Conservation (phyloP, 768 basidiomycete genomes). For the Rhizopogon salebrosus region DNA sequence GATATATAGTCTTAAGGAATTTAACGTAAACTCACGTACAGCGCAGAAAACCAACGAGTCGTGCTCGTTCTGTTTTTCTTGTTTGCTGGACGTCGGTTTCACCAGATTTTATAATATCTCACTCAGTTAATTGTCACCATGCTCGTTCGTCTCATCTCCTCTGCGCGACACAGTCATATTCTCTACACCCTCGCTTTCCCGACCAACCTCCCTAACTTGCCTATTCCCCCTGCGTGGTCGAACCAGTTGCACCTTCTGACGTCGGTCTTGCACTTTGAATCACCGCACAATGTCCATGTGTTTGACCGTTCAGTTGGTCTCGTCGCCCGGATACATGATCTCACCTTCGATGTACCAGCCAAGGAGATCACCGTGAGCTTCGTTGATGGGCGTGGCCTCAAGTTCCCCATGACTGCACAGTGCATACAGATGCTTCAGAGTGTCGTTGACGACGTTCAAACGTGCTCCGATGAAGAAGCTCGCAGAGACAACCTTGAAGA, state of each 20-base stretch:
- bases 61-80: conserved; percentile 8
- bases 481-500: conserved; percentile 26
- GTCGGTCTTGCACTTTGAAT: conserved; percentile 45
- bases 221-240: conserved; percentile 48
- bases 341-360: conserved; percentile 54
- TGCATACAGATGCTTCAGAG: conserved; percentile 43
- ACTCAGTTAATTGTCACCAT: conserved; percentile 33
- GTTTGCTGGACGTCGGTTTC: conserved; percentile 23
- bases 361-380: conserved; percentile 48
- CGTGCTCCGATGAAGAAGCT: conserved; percentile 34
- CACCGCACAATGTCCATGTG: conserved; percentile 48
- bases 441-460: conserved; percentile 49
- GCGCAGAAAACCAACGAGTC: conserved; percentile 23
- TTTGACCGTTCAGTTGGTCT: conserved; percentile 59
- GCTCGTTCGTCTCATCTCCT: conserved; percentile 51
- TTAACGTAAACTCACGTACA: conserved; percentile 29
- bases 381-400: conserved; percentile 48
- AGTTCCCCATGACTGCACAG: conserved; percentile 40
- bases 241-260: conserved; percentile 46
- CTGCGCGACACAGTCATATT: conserved; percentile 44
- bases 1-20: background rate
- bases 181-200: conserved; percentile 55
- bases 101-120: conserved; percentile 20
- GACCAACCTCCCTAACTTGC: conserved; percentile 29
- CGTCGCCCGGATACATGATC: conserved; percentile 48